Conservation (phyloP, 2,329 filamentous ascomycete species). For the Neofusicoccum kwambonambiense region DNA sequence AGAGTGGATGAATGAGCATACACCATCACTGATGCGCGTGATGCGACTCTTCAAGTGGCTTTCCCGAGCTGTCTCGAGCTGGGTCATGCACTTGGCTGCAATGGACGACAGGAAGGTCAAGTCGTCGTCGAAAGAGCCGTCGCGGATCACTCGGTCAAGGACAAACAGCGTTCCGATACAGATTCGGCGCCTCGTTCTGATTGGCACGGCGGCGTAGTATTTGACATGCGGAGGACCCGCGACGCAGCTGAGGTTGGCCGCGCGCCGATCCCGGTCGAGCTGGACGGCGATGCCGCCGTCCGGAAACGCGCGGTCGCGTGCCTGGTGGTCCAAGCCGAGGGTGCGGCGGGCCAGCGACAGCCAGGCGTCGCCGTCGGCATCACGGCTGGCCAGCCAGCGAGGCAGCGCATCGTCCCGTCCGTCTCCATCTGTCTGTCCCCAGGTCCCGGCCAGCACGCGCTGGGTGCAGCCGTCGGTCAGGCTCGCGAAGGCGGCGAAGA, state of each 20-base stretch:
- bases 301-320: slow-evolving; percentile 9
- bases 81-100: slow-evolving; percentile 19
- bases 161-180: slow-evolving; percentile 22
- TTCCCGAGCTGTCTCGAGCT: slow-evolving; percentile 21
- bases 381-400: background rate
- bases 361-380: background rate
- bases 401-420: background rate
- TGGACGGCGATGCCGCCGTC: slow-evolving; percentile 6
- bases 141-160: slow-evolving; percentile 13
- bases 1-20: slow-evolving; percentile 13
- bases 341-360: slow-evolving; percentile 13
- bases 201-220: slow-evolving; percentile 20
- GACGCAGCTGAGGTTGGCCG: slow-evolving; percentile 13
- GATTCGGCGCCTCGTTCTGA: slow-evolving; percentile 17
- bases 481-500: slow-evolving; percentile 16
- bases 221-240: background rate
- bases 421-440: slow-evolving; percentile 1
- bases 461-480: slow-evolving; percentile 16
- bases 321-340: background rate
- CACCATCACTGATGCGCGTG: slow-evolving; percentile 1
- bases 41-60: slow-evolving; percentile 16
- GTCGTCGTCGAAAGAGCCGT: slow-evolving; percentile 8
- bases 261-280: background rate
- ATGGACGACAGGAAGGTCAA: slow-evolving; percentile 11
- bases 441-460: slow-evolving; percentile 10